A percentile compares a stretch with the other conserved stretches of the same genome.
Conservation (phyloP, 805 yeast species). For the Metschnikowia corniflorae region DNA sequence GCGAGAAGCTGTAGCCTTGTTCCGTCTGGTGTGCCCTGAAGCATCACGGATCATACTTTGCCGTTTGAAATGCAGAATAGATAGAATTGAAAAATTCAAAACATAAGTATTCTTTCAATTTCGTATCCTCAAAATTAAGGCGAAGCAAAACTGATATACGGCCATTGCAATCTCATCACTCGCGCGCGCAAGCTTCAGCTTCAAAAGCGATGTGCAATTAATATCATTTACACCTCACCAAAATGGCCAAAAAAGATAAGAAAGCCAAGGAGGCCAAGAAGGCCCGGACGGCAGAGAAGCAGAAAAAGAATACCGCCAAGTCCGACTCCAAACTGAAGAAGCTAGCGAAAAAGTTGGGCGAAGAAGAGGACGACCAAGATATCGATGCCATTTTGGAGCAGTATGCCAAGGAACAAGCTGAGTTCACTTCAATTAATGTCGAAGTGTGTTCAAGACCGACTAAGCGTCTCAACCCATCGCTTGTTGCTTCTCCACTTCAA, state of each 20-base stretch:
- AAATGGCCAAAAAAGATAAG: slow-evolving; percentile 84
- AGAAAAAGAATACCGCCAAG: slow-evolving; percentile 69
- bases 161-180: too few species aligned
- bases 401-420: slow-evolving; percentile 75
- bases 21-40: too few species aligned
- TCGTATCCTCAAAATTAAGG: too few species aligned
- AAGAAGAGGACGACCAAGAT: slow-evolving; percentile 81
- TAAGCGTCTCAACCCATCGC: slow-evolving; percentile 66
- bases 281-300: slow-evolving; percentile 81
- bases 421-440: slow-evolving; percentile 66
- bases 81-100: too few species aligned
- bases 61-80: too few species aligned
- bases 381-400: slow-evolving; percentile 79
- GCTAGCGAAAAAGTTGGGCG: slow-evolving; percentile 68
- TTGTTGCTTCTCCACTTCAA: slow-evolving; percentile 72
- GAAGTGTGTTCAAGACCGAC: slow-evolving; percentile 59
- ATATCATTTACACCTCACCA: too few species aligned
- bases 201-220: too few species aligned
- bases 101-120: too few species aligned
- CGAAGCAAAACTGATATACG: too few species aligned
- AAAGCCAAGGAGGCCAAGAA: slow-evolving; percentile 89
- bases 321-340: slow-evolving; percentile 74
- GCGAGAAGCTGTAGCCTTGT: too few species aligned
- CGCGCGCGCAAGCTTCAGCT: too few species aligned
- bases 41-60: too few species aligned